A percentile compares a stretch with the other conserved stretches of the same genome.
These are phyloP conservation scores for Nannizziopsis barbatae DNA, from an alignment of 2,329 filamentous ascomycete species.

Conservation along the genomic window DNA sequence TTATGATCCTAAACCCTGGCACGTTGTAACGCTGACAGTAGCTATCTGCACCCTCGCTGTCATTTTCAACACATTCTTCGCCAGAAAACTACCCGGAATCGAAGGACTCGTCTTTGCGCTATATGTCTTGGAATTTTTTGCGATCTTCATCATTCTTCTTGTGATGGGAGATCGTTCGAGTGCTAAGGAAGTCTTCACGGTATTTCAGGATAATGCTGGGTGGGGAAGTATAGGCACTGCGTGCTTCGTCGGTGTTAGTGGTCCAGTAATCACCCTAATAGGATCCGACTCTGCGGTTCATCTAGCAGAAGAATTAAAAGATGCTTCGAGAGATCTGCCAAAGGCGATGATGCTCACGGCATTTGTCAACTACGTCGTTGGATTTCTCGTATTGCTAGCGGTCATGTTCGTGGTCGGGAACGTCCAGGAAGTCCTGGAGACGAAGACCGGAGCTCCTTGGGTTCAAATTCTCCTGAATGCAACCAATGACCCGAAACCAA, in stretches of 20 bases:
- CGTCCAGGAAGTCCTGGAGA: constrained; percentile 22
- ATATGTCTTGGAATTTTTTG: constrained; percentile 25
- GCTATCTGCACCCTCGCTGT: constrained; percentile 20
- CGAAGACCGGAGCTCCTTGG: constrained; percentile 28
- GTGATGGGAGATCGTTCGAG: constrained; percentile 19
- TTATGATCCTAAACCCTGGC: constrained; percentile 24
- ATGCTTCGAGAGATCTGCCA: constrained; percentile 28
- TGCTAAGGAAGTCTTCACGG: constrained; percentile 20
- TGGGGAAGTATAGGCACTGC: constrained; percentile 22
- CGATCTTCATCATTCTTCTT: constrained; percentile 25
- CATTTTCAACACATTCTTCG: constrained; percentile 22
- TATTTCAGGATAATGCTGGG: constrained; percentile 20
- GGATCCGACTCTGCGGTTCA: constrained; percentile 20
- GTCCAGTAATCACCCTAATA: constrained; percentile 16
- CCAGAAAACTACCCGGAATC: constrained; percentile 22
- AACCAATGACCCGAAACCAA: constrained; percentile 30
- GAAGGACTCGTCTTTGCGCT: constrained; percentile 24
- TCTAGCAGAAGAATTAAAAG: constrained; percentile 30
- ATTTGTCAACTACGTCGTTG: constrained; percentile 28
- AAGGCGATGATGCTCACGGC: constrained; percentile 27
- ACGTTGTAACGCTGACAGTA: constrained; percentile 23
- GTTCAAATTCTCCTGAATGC: constrained; percentile 37
- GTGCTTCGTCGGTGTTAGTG: constrained; percentile 19
- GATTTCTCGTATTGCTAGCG: constrained; percentile 28
- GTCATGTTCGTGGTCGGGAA: constrained; percentile 28